Percentiles rank a stretch among this genome's conserved stretches.
phyloP scores from a whole-genome alignment of 2,329 filamentous ascomycete species.

The Blumeria hordei region DNA sequence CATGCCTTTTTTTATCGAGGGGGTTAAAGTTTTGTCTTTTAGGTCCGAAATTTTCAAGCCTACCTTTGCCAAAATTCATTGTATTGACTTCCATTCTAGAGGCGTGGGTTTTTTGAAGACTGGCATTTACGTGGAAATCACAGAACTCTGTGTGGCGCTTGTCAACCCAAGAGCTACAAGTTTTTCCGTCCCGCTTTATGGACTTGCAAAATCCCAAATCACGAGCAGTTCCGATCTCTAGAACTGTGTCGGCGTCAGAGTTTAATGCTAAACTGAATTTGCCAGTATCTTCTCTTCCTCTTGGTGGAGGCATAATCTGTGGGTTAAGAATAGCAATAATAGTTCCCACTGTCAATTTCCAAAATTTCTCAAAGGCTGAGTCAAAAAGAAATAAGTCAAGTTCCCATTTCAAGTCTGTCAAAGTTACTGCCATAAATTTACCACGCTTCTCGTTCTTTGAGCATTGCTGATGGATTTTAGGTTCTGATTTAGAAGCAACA shows the following conservation, averaged over 20 bases:
- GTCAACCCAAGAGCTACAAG: conserved; percentile 71
- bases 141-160: conserved; percentile 71
- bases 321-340: conserved; percentile 84
- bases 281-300: conserved; percentile 50
- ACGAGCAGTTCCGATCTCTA: conserved; percentile 66
- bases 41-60: conserved; percentile 13
- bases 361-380: conserved; percentile 73
- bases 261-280: conserved; percentile 69
- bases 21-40: conserved; percentile 10
- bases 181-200: conserved; percentile 59
- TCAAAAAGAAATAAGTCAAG: conserved; percentile 83
- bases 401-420: conserved; percentile 78
- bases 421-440: conserved; percentile 80
- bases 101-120: conserved; percentile 43
- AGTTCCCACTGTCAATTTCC: conserved; percentile 81
- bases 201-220: conserved; percentile 79
- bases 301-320: conserved; percentile 65
- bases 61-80: conserved; percentile 24
- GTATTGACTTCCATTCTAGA: conserved; percentile 59
- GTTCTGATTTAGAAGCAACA: conserved; percentile 69
- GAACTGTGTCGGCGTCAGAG: conserved; percentile 65
- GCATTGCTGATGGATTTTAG: conserved; percentile 31
- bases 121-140: conserved; percentile 73
- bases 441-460: conserved; percentile 27
- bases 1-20: conserved; percentile 8